Conservation (phyloP, 345 rosid species). For the Leavenworthia alabamica region DNA sequence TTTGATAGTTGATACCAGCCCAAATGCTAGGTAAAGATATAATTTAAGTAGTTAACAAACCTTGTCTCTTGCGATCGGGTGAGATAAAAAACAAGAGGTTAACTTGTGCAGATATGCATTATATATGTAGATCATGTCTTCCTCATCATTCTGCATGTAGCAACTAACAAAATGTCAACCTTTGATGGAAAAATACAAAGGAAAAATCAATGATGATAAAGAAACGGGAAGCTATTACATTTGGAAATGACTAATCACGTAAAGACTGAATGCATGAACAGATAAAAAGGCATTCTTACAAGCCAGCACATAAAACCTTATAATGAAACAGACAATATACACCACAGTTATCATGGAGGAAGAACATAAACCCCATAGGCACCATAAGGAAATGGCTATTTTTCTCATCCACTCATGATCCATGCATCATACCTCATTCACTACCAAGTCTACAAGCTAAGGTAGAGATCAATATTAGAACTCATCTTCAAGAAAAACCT, state of each 20-base stretch:
- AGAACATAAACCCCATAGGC: background rate
- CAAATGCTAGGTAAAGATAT: background rate
- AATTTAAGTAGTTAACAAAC: slow-evolving; percentile 33
- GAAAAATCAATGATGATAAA: slow-evolving; percentile 12
- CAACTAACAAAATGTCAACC: slow-evolving; percentile 25
- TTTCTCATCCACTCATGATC: slow-evolving; percentile 2
- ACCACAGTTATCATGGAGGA: background rate
- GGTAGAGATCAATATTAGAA: background rate
- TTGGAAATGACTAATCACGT: slow-evolving; percentile 2
- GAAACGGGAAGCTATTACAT: background rate
- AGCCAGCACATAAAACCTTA: background rate
- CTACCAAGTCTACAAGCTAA: background rate
- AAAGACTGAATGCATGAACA: background rate
- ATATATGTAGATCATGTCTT: slow-evolving; percentile 85
- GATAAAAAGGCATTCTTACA: background rate
- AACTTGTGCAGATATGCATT: slow-evolving; percentile 92
- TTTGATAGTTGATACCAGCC: no score
- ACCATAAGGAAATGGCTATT: background rate
- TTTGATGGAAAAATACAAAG: background rate
- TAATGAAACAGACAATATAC: background rate
- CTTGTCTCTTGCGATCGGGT: slow-evolving; percentile 87
- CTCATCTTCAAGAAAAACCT: background rate
- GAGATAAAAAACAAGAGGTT: slow-evolving; percentile 79
- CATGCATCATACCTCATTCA: slow-evolving; percentile 8
- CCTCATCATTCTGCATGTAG: slow-evolving; percentile 69